Conservation (phyloP, 164 flowering plant species). For the Macadamia tetraphylla region DNA sequence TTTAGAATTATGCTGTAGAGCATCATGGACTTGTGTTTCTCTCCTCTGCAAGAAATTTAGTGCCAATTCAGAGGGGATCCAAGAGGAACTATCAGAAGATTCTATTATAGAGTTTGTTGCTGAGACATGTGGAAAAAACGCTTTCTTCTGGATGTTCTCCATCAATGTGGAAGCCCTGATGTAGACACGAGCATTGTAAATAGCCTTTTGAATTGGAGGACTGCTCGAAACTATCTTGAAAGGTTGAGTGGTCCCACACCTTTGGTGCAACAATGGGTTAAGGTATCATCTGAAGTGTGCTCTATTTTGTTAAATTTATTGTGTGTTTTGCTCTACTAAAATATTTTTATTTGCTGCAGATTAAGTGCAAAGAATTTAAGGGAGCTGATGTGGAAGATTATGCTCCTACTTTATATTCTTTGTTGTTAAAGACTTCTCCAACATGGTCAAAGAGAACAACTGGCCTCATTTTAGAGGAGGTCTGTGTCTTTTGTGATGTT, state of each 20-base stretch:
- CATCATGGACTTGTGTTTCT: slow-evolving; percentile 60
- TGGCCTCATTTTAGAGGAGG: slow-evolving; percentile 72
- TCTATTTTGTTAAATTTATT: not conserved
- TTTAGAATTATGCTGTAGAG: slow-evolving; percentile 47
- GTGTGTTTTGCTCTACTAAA: slow-evolving; percentile 14
- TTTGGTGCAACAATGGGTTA: slow-evolving; percentile 80
- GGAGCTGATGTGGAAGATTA: slow-evolving; percentile 22
- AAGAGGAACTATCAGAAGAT: slow-evolving; percentile 42
- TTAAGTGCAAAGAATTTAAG: slow-evolving; percentile 31
- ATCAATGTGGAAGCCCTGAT: slow-evolving; percentile 38
- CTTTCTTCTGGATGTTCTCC: slow-evolving; percentile 58
- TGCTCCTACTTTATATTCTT: slow-evolving; percentile 33
- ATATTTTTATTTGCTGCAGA: slow-evolving; percentile 35
- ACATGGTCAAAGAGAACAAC: slow-evolving; percentile 30
- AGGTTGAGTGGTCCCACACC: slow-evolving; percentile 43
- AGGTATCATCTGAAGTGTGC: slow-evolving; percentile 42
- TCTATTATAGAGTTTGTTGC: slow-evolving; percentile 34
- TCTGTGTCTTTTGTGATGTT: slow-evolving; percentile 18
- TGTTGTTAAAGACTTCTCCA: slow-evolving; percentile 38
- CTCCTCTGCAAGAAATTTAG: slow-evolving; percentile 38
- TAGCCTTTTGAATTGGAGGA: slow-evolving; percentile 58
- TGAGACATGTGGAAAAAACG: slow-evolving; percentile 55
- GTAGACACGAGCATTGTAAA: slow-evolving; percentile 24
- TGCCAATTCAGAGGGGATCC: slow-evolving; percentile 20
- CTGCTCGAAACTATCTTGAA: slow-evolving; percentile 33